Base-by-base conservation (phyloP, 2,329 filamentous ascomycete genomes). In the Sclerotinia glacialis region DNA sequence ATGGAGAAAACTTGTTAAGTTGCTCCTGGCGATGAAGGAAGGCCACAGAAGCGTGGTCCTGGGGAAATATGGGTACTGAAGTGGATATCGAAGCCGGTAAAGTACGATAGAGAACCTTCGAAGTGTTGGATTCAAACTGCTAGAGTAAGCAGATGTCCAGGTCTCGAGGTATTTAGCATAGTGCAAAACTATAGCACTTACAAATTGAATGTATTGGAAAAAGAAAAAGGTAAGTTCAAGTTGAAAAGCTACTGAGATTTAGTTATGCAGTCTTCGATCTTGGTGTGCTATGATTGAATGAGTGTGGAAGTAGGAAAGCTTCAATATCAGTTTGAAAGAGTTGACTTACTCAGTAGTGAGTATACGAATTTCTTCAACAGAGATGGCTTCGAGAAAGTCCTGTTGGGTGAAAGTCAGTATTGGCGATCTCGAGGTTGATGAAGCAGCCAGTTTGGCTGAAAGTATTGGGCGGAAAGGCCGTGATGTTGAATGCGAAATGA, bases 161-260 rank as follows among this genome's bases (percentile, higher is more conserved):
- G n/a, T 7, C 14, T 49, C 21, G 23, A 37, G 23, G 5, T 37
- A 23, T 9, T 23, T 5, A 3, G 8, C 42, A 23, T 18, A 60
- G 28, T 37, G 58, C 31, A 60, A 37, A 1, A 40, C 18, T 16
- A 26, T 26, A 12, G 8, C 16, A 49, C 44, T 49, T 37, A 60
- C 58, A 60, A n/a, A 26, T 60, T 16, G n/a, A 12, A 16, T n/a
- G n/a, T n/a, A n/a, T n/a, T n/a, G 18, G 28, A 49, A 26, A 31
- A 60, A 37, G 37, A 40, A 49, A 49, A 5, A 18, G 4, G 28
- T 26, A 49, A 21, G 31, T 26, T 7, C 28, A 44, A 31, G 16
- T 60, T 12, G 14, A 60, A 60, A 28, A 49, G 9, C 58, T 49
- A 60, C 21, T 21, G 28, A 60, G n/a, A 37, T 44, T 60, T 60